Evolutionary conservation across 768 basidiomycete species (phyloP).

Genomic region (Strobilomyces dryophilus): DNA sequence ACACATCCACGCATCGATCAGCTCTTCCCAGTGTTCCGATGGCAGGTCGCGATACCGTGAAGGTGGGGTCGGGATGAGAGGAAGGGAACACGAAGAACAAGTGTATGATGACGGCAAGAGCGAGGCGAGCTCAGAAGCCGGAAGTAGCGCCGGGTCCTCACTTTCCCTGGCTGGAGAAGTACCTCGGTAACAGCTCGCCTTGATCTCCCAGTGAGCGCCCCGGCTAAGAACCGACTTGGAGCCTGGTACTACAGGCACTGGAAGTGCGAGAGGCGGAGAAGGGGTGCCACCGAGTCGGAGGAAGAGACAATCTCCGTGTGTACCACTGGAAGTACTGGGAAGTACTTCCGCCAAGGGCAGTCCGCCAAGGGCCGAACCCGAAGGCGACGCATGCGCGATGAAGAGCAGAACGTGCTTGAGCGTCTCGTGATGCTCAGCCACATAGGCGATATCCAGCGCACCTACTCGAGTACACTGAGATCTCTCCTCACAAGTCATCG

Average conservation of each 20-base stretch:
- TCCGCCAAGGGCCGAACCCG: conserved; percentile 36
- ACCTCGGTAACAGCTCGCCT: conserved; percentile 42
- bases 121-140: conserved; percentile 59
- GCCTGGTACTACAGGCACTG: conserved; percentile 54
- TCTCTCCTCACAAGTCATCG: not conserved
- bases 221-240: conserved; percentile 55
- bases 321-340: conserved; percentile 38
- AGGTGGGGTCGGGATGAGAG: conserved; percentile 51
- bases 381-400: conserved; percentile 36
- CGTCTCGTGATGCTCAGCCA: conserved; percentile 83
- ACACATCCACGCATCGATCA: conserved; percentile 98
- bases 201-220: conserved; percentile 67
- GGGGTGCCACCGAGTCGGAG: conserved; percentile 56
- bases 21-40: conserved; percentile 96
- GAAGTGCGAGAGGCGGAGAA: conserved; percentile 56
- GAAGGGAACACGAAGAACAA: conserved; percentile 77
- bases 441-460: conserved; percentile 43
- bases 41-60: conserved; percentile 80
- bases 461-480: conserved; percentile 13
- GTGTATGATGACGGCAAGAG: conserved; percentile 62
- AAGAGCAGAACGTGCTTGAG: conserved; percentile 77
- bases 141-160: conserved; percentile 48
- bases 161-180: conserved; percentile 8
- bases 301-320: conserved; percentile 51
- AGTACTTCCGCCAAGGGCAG: conserved; percentile 59